These are phyloP conservation scores for Dothideomycetidae sp. DNA, from an alignment of 2,329 filamentous ascomycete species.

Conservation along the genomic window DNA sequence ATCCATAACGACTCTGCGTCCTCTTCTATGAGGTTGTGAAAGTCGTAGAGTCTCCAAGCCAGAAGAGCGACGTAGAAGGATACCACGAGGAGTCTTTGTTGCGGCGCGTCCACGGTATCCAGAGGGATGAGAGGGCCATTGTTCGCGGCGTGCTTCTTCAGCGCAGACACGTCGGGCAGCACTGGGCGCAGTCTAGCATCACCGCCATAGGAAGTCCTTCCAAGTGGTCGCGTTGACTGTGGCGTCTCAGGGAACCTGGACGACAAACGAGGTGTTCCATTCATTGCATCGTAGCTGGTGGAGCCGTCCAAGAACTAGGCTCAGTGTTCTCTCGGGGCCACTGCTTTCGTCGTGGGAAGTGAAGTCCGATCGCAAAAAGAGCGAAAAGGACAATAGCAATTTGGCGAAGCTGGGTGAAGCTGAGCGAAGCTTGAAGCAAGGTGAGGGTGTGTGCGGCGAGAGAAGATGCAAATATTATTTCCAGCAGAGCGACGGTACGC, in stretches of 20 bases:
- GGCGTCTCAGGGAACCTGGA: constrained; percentile 72
- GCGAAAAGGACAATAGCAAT: too few relatives aligned
- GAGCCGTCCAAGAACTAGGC: not conserved
- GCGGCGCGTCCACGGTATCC: constrained; percentile 71
- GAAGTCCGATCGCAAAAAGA: too few relatives aligned
- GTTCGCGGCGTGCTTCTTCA: constrained; percentile 2
- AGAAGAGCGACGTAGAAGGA: constrained; percentile 63
- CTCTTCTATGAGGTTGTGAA: constrained; percentile 60
- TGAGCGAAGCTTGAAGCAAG: too few relatives aligned
- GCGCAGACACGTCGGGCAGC: constrained; percentile 18
- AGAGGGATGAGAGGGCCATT: constrained; percentile 61
- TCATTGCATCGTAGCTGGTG: constrained; percentile 51
- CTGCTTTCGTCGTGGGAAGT: too few relatives aligned
- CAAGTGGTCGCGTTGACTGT: constrained; percentile 22
- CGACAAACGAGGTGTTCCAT: constrained; percentile 65
- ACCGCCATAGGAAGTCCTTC: constrained; percentile 16
- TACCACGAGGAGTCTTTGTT: constrained; percentile 75
- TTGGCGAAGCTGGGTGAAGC: too few relatives aligned
- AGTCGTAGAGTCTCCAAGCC: constrained; percentile 80
- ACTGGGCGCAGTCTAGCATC: constrained; percentile 23
- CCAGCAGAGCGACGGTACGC: too few relatives aligned
- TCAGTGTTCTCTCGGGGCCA: too few relatives aligned
- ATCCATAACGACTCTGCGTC: constrained; percentile 77
- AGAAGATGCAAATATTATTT: too few relatives aligned
- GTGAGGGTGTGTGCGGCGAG: too few relatives aligned